A percentile compares a stretch with the other conserved stretches of the same genome.
phyloP scores from a whole-genome alignment of 352 stramenopile species.

The Phytopythium montanum region DNA sequence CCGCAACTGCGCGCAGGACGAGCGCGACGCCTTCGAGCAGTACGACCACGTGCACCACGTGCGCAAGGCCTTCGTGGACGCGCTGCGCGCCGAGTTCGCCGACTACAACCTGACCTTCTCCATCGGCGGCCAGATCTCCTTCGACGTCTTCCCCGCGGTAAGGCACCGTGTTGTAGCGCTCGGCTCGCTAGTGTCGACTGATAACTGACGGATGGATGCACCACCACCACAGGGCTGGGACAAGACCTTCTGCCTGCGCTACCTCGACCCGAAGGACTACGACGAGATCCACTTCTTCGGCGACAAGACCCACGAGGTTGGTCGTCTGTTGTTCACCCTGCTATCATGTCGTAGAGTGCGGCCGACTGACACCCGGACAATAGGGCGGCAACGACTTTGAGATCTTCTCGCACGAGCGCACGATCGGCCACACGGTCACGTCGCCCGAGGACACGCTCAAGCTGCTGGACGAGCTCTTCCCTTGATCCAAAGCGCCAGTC shows the following conservation, averaged over 20 bases:
- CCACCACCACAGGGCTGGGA: slow-evolving; percentile 89
- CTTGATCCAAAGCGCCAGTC: slow-evolving; percentile 22
- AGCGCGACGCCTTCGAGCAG: slow-evolving; percentile 97
- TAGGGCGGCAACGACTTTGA: slow-evolving; percentile 98
- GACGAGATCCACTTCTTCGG: slow-evolving; percentile 99
- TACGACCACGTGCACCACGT: slow-evolving; percentile 95
- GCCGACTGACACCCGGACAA: slow-evolving; percentile 1
- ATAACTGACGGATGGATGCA: neutral
- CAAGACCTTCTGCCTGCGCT: slow-evolving; percentile 99
- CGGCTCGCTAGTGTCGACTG: neutral
- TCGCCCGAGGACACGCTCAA: slow-evolving; percentile 96
- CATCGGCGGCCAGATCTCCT: slow-evolving; percentile 98
- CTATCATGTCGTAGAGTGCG: slow-evolving; percentile 4
- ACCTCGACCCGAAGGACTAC: slow-evolving; percentile 92
- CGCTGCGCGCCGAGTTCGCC: slow-evolving; percentile 92
- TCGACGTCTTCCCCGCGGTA: slow-evolving; percentile 96
- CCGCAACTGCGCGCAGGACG: slow-evolving; percentile 97
- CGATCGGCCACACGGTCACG: slow-evolving; percentile 96
- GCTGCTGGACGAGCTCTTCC: slow-evolving; percentile 97
- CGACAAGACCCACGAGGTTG: slow-evolving; percentile 97
- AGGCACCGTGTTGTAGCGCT: slow-evolving; percentile 4
- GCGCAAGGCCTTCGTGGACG: slow-evolving; percentile 95
- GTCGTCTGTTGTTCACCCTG: neutral
- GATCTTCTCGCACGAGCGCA: slow-evolving; percentile 96
- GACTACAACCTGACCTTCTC: slow-evolving; percentile 97